These are phyloP conservation scores for Chlorophyllum brunneum DNA, from an alignment of 768 basidiomycete species.

Conservation along the genomic window DNA sequence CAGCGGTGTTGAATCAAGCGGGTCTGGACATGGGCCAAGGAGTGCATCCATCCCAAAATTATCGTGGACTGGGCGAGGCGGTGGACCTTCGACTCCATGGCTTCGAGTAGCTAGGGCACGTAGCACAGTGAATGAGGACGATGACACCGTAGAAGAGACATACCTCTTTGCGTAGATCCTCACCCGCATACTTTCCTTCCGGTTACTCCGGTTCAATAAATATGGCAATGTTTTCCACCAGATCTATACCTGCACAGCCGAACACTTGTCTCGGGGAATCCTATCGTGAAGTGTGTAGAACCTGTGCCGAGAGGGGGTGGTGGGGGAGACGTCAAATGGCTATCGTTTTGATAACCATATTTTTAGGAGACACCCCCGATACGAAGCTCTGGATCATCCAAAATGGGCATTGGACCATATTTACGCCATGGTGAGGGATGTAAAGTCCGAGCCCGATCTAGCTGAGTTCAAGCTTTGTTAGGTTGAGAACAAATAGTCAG, in stretches of 20 bases:
- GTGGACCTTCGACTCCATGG: conserved; percentile 84
- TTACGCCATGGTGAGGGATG: too few species aligned
- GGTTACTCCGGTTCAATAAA: conserved; percentile 81
- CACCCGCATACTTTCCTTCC: conserved; percentile 86
- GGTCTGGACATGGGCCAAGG: conserved; percentile 14
- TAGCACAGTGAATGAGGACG: neutral
- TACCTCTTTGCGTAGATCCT: conserved; percentile 81
- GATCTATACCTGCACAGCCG: conserved; percentile 50
- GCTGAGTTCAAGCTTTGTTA: too few species aligned
- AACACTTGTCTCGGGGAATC: neutral
- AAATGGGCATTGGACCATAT: too few species aligned
- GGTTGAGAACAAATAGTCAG: too few species aligned
- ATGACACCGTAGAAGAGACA: conserved; percentile 10
- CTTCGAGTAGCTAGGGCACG: conserved; percentile 63
- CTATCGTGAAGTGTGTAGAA: too few species aligned
- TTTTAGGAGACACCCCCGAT: too few species aligned
- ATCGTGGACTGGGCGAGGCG: conserved; percentile 67
- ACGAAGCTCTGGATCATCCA: too few species aligned
- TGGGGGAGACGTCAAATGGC: too few species aligned
- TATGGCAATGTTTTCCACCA: conserved; percentile 84
- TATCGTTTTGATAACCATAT: too few species aligned
- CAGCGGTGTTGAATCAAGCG: conserved; percentile 6
- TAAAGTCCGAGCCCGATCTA: too few species aligned
- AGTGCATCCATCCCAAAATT: conserved; percentile 47
- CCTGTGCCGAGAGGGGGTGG: too few species aligned